A percentile compares a stretch with the other conserved stretches of the same genome.
Evolutionary conservation across 1,284 basidiomycete species (phyloP).

Genomic region (Rhodotorula sp.): DNA sequence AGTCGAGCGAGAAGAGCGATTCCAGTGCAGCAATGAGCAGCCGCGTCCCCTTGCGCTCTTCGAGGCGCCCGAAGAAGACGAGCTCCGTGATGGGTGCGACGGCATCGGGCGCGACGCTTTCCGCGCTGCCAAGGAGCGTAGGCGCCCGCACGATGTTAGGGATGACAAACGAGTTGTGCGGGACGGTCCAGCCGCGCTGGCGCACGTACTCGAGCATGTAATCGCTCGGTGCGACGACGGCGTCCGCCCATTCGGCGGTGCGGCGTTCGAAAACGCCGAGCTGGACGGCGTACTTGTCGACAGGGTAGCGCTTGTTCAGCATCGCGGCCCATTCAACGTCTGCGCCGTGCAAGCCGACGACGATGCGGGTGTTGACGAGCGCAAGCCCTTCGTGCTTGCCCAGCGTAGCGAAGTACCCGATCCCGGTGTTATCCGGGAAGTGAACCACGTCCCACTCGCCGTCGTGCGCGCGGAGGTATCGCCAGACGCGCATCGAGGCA

Average conservation of each 20-base stretch:
- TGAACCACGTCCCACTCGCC: slow-evolving; percentile 36
- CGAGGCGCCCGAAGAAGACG: slow-evolving; percentile 43
- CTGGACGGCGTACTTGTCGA: slow-evolving; percentile 33
- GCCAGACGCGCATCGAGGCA: slow-evolving; percentile 37
- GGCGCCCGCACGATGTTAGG: slow-evolving; percentile 32
- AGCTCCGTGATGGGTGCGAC: slow-evolving; percentile 30
- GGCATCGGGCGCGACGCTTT: neutral
- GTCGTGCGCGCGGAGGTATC: slow-evolving; percentile 21
- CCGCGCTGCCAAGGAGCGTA: neutral
- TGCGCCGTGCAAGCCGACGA: slow-evolving; percentile 42
- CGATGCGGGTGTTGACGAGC: slow-evolving; percentile 21
- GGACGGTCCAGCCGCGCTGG: slow-evolving; percentile 32
- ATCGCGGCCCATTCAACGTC: slow-evolving; percentile 41
- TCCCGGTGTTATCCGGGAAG: slow-evolving; percentile 43
- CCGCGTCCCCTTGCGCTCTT: slow-evolving; percentile 40
- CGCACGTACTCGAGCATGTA: slow-evolving; percentile 40
- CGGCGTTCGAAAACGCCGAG: slow-evolving; percentile 35
- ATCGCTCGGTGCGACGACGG: slow-evolving; percentile 37
- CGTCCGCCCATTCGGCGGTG: slow-evolving; percentile 39
- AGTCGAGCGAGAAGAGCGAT: slow-evolving; percentile 5
- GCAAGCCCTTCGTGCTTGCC: slow-evolving; percentile 34
- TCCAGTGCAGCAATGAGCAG: slow-evolving; percentile 35
- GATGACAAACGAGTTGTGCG: slow-evolving; percentile 28
- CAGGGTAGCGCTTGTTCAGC: slow-evolving; percentile 39
- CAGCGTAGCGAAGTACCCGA: slow-evolving; percentile 37